These are phyloP conservation scores for Friedmanniomyces simplex DNA, from an alignment of 495 filamentous ascomycete species.

Conservation along the genomic window DNA sequence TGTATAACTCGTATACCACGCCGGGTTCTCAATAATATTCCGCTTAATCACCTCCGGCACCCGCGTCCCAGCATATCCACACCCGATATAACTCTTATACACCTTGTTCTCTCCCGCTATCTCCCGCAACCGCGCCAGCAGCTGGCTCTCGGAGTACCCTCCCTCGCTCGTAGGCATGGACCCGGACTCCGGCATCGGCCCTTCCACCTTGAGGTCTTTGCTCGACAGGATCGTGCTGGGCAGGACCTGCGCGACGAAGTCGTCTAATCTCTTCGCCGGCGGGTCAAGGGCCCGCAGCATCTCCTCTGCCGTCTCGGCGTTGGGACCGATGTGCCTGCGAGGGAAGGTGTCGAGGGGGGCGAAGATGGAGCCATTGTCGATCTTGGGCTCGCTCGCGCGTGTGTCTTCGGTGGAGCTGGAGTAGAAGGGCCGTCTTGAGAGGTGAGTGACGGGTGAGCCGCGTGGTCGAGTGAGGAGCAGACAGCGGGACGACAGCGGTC, in stretches of 20 bases:
- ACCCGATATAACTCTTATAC: slow-evolving; percentile 64
- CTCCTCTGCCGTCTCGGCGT: slow-evolving; percentile 52
- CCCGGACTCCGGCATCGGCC: slow-evolving; percentile 17
- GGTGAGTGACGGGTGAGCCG: neutral
- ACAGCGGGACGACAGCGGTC: slow-evolving; percentile 15
- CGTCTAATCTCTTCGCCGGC: slow-evolving; percentile 60
- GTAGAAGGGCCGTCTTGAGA: slow-evolving; percentile 15
- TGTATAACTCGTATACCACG: slow-evolving; percentile 98
- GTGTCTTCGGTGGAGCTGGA: slow-evolving; percentile 19
- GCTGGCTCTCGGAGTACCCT: slow-evolving; percentile 55
- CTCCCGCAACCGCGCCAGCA: slow-evolving; percentile 50
- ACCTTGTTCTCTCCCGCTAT: slow-evolving; percentile 58
- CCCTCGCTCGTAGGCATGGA: slow-evolving; percentile 22
- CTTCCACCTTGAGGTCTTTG: slow-evolving; percentile 45
- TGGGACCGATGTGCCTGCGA: slow-evolving; percentile 89
- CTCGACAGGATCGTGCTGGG: slow-evolving; percentile 72
- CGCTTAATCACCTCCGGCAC: slow-evolving; percentile 88
- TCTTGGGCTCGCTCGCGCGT: slow-evolving; percentile 3
- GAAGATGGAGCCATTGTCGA: slow-evolving; percentile 24
- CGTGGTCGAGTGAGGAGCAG: slow-evolving; percentile 4
- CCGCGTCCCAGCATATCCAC: slow-evolving; percentile 77
- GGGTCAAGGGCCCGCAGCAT: slow-evolving; percentile 81
- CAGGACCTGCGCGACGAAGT: slow-evolving; percentile 83
- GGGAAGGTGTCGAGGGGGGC: slow-evolving; percentile 55
- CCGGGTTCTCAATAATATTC: slow-evolving; percentile 88